Evolutionary conservation across 2,329 filamentous ascomycete species (phyloP), one percentile per base, ranked within the genome.

Genomic region (Colletotrichum sp.): DNA sequence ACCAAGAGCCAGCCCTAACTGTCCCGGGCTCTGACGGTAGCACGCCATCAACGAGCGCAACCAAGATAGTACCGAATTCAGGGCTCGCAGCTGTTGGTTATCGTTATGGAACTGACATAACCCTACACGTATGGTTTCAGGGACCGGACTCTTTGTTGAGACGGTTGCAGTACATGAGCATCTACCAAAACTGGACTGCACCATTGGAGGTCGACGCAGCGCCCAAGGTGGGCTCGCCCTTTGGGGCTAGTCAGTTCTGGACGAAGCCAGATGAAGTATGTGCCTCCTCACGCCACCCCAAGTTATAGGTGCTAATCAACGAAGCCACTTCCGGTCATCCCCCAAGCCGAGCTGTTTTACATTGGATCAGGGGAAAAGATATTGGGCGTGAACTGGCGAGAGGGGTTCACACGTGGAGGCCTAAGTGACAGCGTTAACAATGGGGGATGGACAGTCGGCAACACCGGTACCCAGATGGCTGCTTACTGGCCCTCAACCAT

Each of bases 21-120:
- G 8, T 62, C 6, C 28, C 59, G 16, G 59, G 30, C 9, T 62
- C 59, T 10, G 21, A 13, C 65, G 26, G 39, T 16, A 55, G 10
- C 18, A 36, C 68, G 10, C 57, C 57, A 24, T 63, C 66, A 28
- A 71, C 59, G 18, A 72, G 52, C 36, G 64, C 64, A 12, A 72
- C 52, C 15, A 71, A 59, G 68, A 78, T 77, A 21, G 28, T 68
- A 26, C 28, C 32, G 18, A 77, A 75, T n/a, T 77, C 75, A 26
- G 71, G 34, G 10, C 49, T 78, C 9, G 39, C 70, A 6, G 75
- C 71, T 8, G 52, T 66, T 10, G 77, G 77, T 9, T 78, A 68
- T 63, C 57, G 75, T 13, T 60, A 30, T 24, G 71, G 68, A 9
- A 30, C 44, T 57, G 77, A 78, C 34, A 36, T 66, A 15, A 60